These are phyloP conservation scores for Colletotrichum theobromicola DNA, from an alignment of 2,329 filamentous ascomycete genomes.

Conservation along the genomic window DNA sequence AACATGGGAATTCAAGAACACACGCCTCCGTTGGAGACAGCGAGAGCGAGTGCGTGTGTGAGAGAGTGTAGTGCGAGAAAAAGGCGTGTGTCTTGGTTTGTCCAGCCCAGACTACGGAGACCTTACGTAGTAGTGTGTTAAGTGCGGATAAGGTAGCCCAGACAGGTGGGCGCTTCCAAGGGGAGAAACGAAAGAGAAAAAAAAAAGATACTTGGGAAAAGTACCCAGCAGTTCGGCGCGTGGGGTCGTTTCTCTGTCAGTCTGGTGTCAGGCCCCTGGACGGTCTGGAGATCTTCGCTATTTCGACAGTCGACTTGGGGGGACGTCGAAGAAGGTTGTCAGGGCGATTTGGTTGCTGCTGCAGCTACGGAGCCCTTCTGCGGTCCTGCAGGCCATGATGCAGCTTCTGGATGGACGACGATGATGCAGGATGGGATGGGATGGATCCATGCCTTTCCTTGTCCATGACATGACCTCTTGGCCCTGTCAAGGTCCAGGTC, in stretches of 20 bases:
- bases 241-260: neutral
- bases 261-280: neutral
- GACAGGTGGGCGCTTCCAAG: neutral
- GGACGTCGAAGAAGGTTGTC: conserved; percentile 30
- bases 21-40: neutral
- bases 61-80: neutral
- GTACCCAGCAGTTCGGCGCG: neutral
- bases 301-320: neutral
- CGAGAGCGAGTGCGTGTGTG: neutral
- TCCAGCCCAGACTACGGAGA: conserved; percentile 6
- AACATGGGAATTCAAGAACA: neutral
- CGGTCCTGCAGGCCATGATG: neutral
- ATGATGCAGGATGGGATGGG: neutral
- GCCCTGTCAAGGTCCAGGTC: no score
- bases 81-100: neutral
- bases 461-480: neutral
- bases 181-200: neutral
- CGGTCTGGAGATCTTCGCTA: neutral
- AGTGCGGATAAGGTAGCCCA: conserved; percentile 13
- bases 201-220: neutral
- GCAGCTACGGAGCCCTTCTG: conserved; percentile 9
- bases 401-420: conserved; percentile 13
- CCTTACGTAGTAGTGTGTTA: conserved; percentile 18
- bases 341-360: conserved; percentile 34
- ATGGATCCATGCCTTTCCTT: neutral